These are phyloP conservation scores for Blastobotrys americana DNA, from an alignment of 805 yeast genomes.

Conservation along the genomic window DNA sequence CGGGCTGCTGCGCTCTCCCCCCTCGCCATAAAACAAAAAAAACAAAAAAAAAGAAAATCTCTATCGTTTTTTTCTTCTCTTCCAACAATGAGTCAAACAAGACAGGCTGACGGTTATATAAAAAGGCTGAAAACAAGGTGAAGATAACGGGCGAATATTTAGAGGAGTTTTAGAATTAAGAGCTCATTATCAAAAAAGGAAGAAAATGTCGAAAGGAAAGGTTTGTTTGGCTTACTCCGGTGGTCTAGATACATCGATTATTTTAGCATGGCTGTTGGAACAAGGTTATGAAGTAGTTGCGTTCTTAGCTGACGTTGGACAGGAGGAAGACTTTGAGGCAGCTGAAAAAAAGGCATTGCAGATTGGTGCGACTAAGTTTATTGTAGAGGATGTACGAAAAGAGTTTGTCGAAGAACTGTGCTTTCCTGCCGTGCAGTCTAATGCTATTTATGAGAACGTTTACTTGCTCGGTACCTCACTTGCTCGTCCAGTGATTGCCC, in stretches of 20 bases:
- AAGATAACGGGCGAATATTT: neutral
- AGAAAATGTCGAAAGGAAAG: constrained; percentile 87
- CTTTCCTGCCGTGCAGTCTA: constrained; percentile 94
- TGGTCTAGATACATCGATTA: constrained; percentile 96
- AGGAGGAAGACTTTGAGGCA: constrained; percentile 97
- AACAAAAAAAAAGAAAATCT: no score
- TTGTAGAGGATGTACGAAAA: constrained; percentile 88
- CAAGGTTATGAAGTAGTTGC: constrained; percentile 98
- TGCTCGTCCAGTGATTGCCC: constrained; percentile 98
- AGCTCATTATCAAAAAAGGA: neutral
- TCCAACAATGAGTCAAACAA: neutral
- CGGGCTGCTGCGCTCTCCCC: no score
- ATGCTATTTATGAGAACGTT: constrained; percentile 96
- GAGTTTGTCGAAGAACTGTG: constrained; percentile 90
- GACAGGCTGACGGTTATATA: neutral
- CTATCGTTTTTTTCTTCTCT: no score
- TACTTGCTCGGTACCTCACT: constrained; percentile 94
- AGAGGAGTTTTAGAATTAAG: neutral
- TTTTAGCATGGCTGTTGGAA: constrained; percentile 96
- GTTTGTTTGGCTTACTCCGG: constrained; percentile 99
- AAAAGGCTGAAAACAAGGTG: neutral
- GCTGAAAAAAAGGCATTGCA: constrained; percentile 94
- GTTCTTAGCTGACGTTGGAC: constrained; percentile 97
- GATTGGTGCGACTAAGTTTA: constrained; percentile 95
- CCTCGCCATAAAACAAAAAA: no score